phyloP scores from a whole-genome alignment of 2,329 filamentous ascomycete genomes.

The Juglanconis oblonga region DNA sequence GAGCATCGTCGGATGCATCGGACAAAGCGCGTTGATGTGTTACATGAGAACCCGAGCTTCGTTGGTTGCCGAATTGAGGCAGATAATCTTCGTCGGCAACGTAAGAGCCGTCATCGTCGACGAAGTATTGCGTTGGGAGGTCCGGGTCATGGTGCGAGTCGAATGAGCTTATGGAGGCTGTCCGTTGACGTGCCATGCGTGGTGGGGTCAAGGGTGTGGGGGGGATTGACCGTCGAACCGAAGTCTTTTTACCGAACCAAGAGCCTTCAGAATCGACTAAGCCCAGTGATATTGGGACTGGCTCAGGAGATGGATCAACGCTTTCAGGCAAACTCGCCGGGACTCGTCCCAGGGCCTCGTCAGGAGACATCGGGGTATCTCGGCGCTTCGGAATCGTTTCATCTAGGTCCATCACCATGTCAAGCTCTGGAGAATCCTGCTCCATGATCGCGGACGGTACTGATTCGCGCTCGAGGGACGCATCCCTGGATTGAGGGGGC shows the following conservation, averaged over 20 bases:
- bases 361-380: constrained; percentile 18
- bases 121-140: constrained; percentile 35
- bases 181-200: constrained; percentile 33
- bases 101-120: constrained; percentile 61
- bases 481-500: constrained; percentile 77
- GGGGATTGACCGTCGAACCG: constrained; percentile 36
- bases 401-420: constrained; percentile 9
- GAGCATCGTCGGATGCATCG: constrained; percentile 51
- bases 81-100: constrained; percentile 74
- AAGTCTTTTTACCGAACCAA: constrained; percentile 63
- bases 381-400: constrained; percentile 31
- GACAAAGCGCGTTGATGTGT: constrained; percentile 50
- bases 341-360: constrained; percentile 1
- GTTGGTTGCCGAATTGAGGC: constrained; percentile 43
- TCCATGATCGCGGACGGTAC: constrained; percentile 25
- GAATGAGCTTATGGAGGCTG: constrained; percentile 19
- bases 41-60: constrained; percentile 22
- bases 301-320: constrained; percentile 50
- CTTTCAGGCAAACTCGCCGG: constrained; percentile 12
- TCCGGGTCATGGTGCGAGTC: constrained; percentile 49
- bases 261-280: constrained; percentile 95
- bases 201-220: constrained; percentile 28
- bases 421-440: constrained; percentile 20
- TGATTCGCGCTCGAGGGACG: constrained; percentile 67
- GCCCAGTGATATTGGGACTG: constrained; percentile 79